These are phyloP conservation scores for Piper longum DNA, from an alignment of 164 flowering plant genomes.

Conservation along the genomic window DNA sequence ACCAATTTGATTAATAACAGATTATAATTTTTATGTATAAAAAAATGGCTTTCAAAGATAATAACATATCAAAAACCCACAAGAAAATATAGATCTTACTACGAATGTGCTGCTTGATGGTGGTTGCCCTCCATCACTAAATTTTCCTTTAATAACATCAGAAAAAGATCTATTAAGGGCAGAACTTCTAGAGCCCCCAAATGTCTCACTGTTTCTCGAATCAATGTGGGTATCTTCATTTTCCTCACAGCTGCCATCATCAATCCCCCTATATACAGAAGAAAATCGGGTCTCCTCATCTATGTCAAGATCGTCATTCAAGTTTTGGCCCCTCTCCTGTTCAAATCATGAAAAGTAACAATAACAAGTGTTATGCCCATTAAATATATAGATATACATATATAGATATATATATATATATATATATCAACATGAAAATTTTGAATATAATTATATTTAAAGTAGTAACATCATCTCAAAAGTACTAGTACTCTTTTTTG, in stretches of 20 bases:
- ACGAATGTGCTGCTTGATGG: slow-evolving; percentile 31
- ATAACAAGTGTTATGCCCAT: no score
- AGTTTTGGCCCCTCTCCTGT: slow-evolving; percentile 73
- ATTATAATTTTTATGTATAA: neutral
- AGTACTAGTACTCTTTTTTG: no score
- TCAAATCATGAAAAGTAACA: slow-evolving; percentile 2
- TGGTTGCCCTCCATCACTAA: slow-evolving; percentile 25
- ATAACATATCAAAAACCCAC: neutral
- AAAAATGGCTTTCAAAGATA: neutral
- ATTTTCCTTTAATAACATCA: slow-evolving; percentile 29
- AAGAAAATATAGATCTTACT: slow-evolving; percentile 21
- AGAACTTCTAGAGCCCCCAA: slow-evolving; percentile 41
- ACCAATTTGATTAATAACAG: no score
- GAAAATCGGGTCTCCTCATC: slow-evolving; percentile 91
- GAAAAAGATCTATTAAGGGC: slow-evolving; percentile 20
- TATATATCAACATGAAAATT: no score
- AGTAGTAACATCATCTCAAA: no score
- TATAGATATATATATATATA: no score
- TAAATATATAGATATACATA: no score
- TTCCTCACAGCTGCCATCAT: slow-evolving; percentile 63
- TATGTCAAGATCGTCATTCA: slow-evolving; percentile 44
- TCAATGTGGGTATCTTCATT: slow-evolving; percentile 41
- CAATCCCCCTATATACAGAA: slow-evolving; percentile 50
- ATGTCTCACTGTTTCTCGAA: slow-evolving; percentile 51
- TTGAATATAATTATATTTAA: no score